Base-by-base conservation (phyloP, 1,139 yeast genomes). In the Debaryomyces robertsiae region DNA sequence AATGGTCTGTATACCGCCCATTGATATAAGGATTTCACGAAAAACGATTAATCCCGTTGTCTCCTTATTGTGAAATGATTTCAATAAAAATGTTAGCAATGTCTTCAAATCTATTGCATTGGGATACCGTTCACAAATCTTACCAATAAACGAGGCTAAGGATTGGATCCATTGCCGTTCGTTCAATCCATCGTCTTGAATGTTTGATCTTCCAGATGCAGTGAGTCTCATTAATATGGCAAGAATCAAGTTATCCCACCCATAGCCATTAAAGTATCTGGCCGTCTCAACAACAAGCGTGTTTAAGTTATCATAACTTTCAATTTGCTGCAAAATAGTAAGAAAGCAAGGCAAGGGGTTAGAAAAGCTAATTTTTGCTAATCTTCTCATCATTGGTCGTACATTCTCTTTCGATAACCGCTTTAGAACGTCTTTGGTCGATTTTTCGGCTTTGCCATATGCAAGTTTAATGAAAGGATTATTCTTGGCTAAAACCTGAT, bases 111-210 rank as follows among this genome's bases (percentile, higher is more conserved):
- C 79, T 52, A 84, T 75, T 1, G 58, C 50, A 17, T 66, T 62
- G 0, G 79, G 72, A 51, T 81, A 79, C 7, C 67, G 60, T 43
- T 72, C 79, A 30, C 84, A 79, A 4, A 84, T 61, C 43, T 80
- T 79, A 2, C 91, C 90, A 42, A 84, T 74, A 50, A 85, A 84
- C 1, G 77, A 66, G 0, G 90, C 75, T 19, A 85, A 61, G 23
- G 89, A 82, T 55, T 84, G 95, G 27, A 89, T 76, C 98, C 98
- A 93, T 56, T 81, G 84, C 15, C 88, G 73, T 46, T 87, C 94
- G 52, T 82, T 80, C 44, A 91, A 66, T 4, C 98, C 98, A 62
- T 90, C 93, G 13, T 63, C 73, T 60, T 89, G 96, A 29, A 84
- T 69, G 19, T 83, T 74, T 3, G 79, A 67, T 60, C 96, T 72